phyloP scores from a whole-genome alignment of 441 rosid genomes.

The Hura crepitans region DNA sequence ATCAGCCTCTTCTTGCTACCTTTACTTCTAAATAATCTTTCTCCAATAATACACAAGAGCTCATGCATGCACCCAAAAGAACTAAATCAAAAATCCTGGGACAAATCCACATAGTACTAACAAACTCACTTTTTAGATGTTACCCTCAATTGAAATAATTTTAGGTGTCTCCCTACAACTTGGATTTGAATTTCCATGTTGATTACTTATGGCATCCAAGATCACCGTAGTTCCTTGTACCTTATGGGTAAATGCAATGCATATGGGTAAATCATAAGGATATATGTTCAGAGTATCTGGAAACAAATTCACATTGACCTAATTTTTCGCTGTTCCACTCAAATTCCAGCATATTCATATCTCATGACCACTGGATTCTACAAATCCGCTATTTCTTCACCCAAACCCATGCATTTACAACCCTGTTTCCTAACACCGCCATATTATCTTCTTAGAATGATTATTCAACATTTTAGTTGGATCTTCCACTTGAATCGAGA shows the following conservation, averaged over 20 bases:
- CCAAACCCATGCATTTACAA: too few species aligned
- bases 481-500: too few species aligned
- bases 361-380: neutral
- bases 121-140: neutral
- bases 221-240: neutral
- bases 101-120: constrained; percentile 14
- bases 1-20: constrained; percentile 7
- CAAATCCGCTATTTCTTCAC: too few species aligned
- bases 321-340: neutral
- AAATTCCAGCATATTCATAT: neutral
- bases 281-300: neutral
- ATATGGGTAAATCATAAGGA: neutral
- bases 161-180: neutral
- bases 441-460: too few species aligned
- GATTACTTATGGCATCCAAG: neutral
- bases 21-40: constrained; percentile 12
- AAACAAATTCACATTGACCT: constrained; percentile 18
- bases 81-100: neutral
- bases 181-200: neutral
- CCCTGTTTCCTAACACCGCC: too few species aligned
- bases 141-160: neutral
- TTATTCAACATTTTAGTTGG: too few species aligned
- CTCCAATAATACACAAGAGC: constrained; percentile 4
- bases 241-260: neutral
- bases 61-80: constrained; percentile 1